Percentiles rank a stretch among this genome's conserved stretches.
Evolutionary conservation across 2,329 filamentous ascomycete genomes (phyloP).

Genomic region (Pseudogymnoascus verrucosus): DNA sequence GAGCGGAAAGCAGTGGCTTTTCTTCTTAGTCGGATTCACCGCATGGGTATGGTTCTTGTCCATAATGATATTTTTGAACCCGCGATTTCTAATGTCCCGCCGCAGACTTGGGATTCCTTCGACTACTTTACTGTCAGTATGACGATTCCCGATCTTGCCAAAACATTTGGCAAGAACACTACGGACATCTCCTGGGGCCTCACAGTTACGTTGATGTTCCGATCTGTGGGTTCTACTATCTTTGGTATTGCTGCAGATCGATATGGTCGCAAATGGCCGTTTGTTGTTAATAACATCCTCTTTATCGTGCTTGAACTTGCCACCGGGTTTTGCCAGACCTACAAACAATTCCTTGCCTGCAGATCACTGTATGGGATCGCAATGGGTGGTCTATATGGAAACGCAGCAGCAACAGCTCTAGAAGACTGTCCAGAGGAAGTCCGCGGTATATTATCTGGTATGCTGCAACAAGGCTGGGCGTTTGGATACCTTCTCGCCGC

Average conservation of each 20-base stretch:
- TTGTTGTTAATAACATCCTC: slow-evolving; percentile 63
- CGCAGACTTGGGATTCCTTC: slow-evolving; percentile 51
- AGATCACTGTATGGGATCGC: slow-evolving; percentile 66
- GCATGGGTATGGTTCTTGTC: slow-evolving; percentile 45
- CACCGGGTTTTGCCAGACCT: slow-evolving; percentile 9
- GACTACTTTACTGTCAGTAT: slow-evolving; percentile 60
- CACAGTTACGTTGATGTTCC: slow-evolving; percentile 54
- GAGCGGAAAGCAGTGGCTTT: slow-evolving; percentile 61
- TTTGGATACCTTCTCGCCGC: slow-evolving; percentile 9
- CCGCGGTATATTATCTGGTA: slow-evolving; percentile 5
- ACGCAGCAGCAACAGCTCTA: slow-evolving; percentile 66
- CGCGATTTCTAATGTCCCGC: background rate
- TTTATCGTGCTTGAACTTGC: slow-evolving; percentile 61
- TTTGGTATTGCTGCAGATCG: slow-evolving; percentile 49
- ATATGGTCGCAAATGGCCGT: slow-evolving; percentile 59
- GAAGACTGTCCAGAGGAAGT: slow-evolving; percentile 37
- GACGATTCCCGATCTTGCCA: slow-evolving; percentile 45
- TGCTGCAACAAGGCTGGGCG: slow-evolving; percentile 5
- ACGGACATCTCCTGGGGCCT: slow-evolving; percentile 58
- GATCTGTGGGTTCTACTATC: slow-evolving; percentile 45
- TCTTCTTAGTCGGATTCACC: slow-evolving; percentile 64
- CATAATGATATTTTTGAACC: background rate
- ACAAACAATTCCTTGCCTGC: slow-evolving; percentile 53
- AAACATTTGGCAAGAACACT: slow-evolving; percentile 44
- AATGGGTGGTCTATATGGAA: slow-evolving; percentile 71